Evolutionary conservation across 139 green algal genomes (phyloP).

Genomic region (Coelastrella sp.): DNA sequence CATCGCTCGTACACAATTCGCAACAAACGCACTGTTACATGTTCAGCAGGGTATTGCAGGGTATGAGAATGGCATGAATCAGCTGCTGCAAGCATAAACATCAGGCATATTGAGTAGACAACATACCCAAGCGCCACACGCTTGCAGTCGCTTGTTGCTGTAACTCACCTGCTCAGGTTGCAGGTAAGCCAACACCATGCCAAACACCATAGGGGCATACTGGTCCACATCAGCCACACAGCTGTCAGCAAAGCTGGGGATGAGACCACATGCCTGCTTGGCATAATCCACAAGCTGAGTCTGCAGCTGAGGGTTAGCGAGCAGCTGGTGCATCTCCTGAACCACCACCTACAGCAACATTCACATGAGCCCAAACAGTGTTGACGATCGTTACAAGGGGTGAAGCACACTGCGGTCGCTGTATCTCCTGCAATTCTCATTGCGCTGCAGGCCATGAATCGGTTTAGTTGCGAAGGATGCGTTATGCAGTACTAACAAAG

Average conservation of each 20-base stretch:
- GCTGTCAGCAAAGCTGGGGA: constrained; percentile 24
- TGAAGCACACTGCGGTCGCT: no score
- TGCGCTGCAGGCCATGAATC: no score
- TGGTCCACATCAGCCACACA: constrained; percentile 47
- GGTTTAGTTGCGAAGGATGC: no score
- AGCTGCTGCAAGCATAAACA: not conserved
- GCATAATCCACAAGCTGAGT: constrained; percentile 28
- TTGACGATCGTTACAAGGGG: no score
- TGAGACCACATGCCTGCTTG: constrained; percentile 41
- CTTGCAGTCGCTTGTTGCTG: not conserved
- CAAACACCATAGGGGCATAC: constrained; percentile 49
- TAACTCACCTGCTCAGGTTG: constrained; percentile 43
- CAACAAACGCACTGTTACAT: no score
- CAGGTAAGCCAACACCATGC: constrained; percentile 49
- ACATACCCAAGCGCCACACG: not conserved
- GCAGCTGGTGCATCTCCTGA: constrained; percentile 35
- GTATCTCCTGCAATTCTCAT: no score
- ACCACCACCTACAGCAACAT: constrained; percentile 31
- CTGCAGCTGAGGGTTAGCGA: constrained; percentile 49
- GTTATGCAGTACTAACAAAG: no score
- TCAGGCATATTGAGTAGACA: no score
- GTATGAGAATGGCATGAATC: not conserved
- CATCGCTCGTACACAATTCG: no score
- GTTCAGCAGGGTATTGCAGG: no score
- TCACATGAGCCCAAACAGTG: no score